Evolutionary conservation across 164 flowering plant species (phyloP), one percentile per base, ranked within the genome.

Genomic region (Nelumbo lutea): DNA sequence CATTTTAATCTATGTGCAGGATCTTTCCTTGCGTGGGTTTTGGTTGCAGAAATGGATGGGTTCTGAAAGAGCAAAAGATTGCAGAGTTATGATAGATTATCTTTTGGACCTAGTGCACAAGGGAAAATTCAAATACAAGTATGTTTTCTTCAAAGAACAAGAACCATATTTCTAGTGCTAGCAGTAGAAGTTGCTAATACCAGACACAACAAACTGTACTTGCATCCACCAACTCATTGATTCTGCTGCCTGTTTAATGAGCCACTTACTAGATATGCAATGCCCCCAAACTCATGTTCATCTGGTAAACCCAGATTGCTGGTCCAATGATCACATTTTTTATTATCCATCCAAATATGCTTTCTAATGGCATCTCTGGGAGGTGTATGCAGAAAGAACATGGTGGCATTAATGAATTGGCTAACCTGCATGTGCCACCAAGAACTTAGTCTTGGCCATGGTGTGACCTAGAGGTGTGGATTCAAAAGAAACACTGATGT

Each of bases 11-110:
- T 67, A 57, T 59, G 51, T 79, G 77, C 88, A 95, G 99, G 99
- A 96, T 58, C 86, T 96, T 68, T 82, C 91, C 41, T 82, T 96
- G 83, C 85, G 84, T 74, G 99, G 98, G 70, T 96, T 93, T 77
- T 93, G 96, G 99, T 73, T 96, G 80, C 99, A 91, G 79, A 90
- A 86, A 71, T 92, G 86, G 91, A 59, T 93, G 86, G 77, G 71
- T 67, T 74, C 84, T 38, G 92, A 86, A 13, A 86, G 78, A 75
- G 83, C 85, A 60, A 68, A 81, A 59, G 94, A 92, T 66, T 86
- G 90, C 82, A 80, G 96, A 78, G 64, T 38, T 7, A 85, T 88
- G 98, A 81, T 96, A 70, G 96, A 96, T 79, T 80, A 89, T 71
- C 93, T 96, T 66, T 75, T 96, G 77, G 76, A 70, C 67, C 83